Evolutionary conservation across 192 early-diverging fungal genomes (phyloP).

Genomic region (Chytriomyces sp.): DNA sequence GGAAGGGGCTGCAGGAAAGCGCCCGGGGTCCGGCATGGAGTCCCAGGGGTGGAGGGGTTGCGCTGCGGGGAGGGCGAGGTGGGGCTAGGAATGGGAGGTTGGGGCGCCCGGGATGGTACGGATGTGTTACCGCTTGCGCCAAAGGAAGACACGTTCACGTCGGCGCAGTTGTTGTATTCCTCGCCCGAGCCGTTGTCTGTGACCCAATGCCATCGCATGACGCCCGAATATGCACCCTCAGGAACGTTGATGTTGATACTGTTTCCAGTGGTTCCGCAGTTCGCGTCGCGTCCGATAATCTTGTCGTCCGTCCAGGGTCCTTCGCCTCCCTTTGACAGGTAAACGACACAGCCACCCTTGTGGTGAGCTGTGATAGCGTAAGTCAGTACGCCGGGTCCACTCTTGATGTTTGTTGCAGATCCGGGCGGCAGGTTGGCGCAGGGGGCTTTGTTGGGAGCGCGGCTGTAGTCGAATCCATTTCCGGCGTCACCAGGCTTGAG

Average conservation of each 20-base stretch:
- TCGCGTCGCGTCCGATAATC: constrained; percentile 13
- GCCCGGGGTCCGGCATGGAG: background rate
- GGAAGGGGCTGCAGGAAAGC: background rate
- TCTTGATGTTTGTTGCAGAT: background rate
- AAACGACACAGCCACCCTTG: constrained; percentile 22
- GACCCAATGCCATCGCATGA: constrained; percentile 13
- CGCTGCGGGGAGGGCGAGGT: background rate
- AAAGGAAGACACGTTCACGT: background rate
- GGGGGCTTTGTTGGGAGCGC: constrained; percentile 19
- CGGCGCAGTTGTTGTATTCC: constrained; percentile 21
- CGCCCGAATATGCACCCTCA: background rate
- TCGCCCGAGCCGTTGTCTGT: constrained; percentile 19
- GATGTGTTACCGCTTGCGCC: background rate
- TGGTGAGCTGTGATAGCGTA: constrained; percentile 22
- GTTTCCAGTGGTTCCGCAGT: constrained; percentile 5
- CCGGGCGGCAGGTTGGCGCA: constrained; percentile 12
- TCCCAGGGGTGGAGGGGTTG: background rate
- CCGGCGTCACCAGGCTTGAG: constrained; percentile 8
- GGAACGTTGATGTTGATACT: constrained; percentile 9
- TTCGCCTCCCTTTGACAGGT: background rate
- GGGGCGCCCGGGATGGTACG: background rate
- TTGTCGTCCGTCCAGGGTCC: no score
- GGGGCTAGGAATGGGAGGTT: background rate
- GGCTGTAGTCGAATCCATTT: constrained; percentile 23
- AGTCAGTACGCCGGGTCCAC: constrained; percentile 4